Conservation (phyloP, 257 asterid species). For the Ocimum tenuiflorum region DNA sequence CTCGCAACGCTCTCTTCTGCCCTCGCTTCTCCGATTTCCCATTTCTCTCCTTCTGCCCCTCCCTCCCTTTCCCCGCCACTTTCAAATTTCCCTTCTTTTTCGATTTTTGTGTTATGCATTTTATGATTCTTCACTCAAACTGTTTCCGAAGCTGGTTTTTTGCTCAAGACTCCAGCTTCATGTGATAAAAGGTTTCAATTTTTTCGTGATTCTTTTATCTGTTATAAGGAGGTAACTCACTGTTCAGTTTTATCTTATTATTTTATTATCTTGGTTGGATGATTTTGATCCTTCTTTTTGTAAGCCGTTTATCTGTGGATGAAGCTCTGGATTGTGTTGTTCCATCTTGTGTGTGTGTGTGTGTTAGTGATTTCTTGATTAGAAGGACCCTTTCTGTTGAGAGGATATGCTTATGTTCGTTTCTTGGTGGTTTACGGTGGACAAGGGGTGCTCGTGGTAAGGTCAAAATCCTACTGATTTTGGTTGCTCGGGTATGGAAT, state of each 20-base stretch:
- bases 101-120: background rate
- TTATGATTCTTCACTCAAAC: constrained; percentile 16
- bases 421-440: background rate
- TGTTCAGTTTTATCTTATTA: background rate
- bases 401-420: background rate
- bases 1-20: constrained; percentile 53
- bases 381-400: constrained; percentile 4
- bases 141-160: constrained; percentile 17
- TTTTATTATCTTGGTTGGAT: background rate
- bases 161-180: constrained; percentile 25
- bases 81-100: constrained; percentile 30
- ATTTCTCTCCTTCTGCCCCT: constrained; percentile 43
- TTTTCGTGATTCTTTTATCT: background rate
- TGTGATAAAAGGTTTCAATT: background rate
- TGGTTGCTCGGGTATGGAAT: no score
- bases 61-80: constrained; percentile 52
- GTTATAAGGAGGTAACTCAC: constrained; percentile 21
- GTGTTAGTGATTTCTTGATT: constrained; percentile 5
- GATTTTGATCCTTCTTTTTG: constrained; percentile 2
- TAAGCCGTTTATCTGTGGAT: background rate
- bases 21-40: constrained; percentile 55
- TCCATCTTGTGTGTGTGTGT: background rate
- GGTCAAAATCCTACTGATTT: background rate
- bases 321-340: background rate
- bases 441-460: background rate